phyloP scores from a whole-genome alignment of 73 alveolate species.

The Symbiodinium pilosum region DNA sequence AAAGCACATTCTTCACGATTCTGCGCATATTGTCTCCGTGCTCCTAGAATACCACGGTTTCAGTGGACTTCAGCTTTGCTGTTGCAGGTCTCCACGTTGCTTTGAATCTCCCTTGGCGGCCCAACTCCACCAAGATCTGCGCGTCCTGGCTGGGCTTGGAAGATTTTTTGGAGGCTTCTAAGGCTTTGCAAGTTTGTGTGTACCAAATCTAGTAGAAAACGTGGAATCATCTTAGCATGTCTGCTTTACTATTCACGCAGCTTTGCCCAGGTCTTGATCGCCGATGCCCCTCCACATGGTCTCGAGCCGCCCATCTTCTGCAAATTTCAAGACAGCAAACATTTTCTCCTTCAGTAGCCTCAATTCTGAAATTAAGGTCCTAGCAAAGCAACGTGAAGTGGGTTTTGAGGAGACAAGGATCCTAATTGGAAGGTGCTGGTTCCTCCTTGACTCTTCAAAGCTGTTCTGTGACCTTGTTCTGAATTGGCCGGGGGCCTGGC shows the following conservation, averaged over 20 bases:
- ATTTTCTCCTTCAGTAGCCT: no score
- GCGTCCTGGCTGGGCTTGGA: background rate
- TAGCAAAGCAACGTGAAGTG: no score
- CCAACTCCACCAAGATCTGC: constrained; percentile 88
- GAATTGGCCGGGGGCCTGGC: no score
- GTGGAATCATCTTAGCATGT: background rate
- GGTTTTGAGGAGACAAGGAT: no score
- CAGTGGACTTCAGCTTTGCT: background rate
- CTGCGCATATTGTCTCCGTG: no score
- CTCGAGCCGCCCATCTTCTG: constrained; percentile 41
- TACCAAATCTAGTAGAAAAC: background rate
- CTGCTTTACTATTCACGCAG: background rate
- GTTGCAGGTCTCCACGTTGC: constrained; percentile 11
- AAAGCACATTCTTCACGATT: no score
- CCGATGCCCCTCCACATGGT: constrained; percentile 95
- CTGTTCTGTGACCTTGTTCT: no score
- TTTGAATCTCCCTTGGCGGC: constrained; percentile 71
- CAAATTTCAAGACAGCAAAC: no score
- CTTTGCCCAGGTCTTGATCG: constrained; percentile 28
- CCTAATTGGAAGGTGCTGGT: no score
- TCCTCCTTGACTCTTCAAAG: no score
- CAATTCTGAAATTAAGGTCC: no score
- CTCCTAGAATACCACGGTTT: no score
- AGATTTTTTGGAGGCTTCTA: background rate
- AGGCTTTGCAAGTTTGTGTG: background rate